phyloP scores from a whole-genome alignment of 108 stramenopile genomes.

The Cyclostephanos tholiformis region DNA sequence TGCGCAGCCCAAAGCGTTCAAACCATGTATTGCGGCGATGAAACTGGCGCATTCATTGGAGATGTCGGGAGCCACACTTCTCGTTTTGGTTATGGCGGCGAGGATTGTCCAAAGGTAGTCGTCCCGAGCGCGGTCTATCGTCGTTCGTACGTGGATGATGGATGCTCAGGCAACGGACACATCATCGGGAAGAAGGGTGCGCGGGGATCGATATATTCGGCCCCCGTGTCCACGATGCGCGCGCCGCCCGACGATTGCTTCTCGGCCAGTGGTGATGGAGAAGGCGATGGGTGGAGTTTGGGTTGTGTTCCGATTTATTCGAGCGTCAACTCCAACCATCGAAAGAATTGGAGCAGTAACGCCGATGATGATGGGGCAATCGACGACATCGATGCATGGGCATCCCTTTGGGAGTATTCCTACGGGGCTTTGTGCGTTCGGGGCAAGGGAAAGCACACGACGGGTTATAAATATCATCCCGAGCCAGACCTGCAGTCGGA shows the following conservation, averaged over 20 bases:
- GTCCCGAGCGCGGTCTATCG: conserved; percentile 53
- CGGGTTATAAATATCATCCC: conserved; percentile 39
- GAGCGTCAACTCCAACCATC: conserved; percentile 37
- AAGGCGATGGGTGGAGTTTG: conserved; percentile 2
- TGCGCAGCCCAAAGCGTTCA: not conserved
- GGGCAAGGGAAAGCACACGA: conserved; percentile 73
- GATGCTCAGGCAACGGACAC: not conserved
- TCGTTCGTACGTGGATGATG: conserved; percentile 14
- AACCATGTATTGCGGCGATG: conserved; percentile 91
- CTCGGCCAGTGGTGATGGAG: not conserved
- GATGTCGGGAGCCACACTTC: conserved; percentile 76
- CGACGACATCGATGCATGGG: conserved; percentile 70
- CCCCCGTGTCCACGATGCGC: conserved; percentile 45
- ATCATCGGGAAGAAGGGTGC: not conserved
- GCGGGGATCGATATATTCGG: conserved; percentile 22
- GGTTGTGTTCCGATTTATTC: conserved; percentile 49
- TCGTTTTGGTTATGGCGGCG: conserved; percentile 90
- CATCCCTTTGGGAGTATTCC: conserved; percentile 68
- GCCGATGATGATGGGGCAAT: conserved; percentile 57
- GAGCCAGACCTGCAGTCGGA: conserved; percentile 17
- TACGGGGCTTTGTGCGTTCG: conserved; percentile 62
- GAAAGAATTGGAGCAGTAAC: conserved; percentile 44
- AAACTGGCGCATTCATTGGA: conserved; percentile 89
- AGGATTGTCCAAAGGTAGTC: conserved; percentile 81
- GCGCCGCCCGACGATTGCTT: conserved; percentile 42